These are phyloP conservation scores for Leccinum variabile DNA, from an alignment of 1,284 basidiomycete genomes.

Conservation along the genomic window DNA sequence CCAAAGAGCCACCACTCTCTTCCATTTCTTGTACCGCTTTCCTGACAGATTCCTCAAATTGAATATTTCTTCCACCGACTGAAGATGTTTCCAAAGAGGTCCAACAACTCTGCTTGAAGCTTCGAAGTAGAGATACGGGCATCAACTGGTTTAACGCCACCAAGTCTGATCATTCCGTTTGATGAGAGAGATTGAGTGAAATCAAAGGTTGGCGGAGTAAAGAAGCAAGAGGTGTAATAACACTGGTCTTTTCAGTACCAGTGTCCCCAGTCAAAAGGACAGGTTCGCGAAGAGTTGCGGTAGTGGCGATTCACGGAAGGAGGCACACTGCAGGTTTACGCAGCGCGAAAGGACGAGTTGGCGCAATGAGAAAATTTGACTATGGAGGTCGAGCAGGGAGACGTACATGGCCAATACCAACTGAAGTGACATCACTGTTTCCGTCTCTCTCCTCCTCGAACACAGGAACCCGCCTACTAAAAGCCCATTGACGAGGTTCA, in stretches of 20 bases:
- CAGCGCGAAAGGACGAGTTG: slow-evolving; percentile 78
- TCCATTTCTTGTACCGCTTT: slow-evolving; percentile 90
- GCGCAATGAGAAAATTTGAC: slow-evolving; percentile 28
- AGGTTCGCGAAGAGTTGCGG: slow-evolving; percentile 68
- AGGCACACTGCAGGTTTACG: slow-evolving; percentile 84
- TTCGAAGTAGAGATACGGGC: slow-evolving; percentile 74
- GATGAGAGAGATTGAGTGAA: slow-evolving; percentile 93
- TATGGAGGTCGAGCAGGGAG: slow-evolving; percentile 44
- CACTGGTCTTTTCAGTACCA: slow-evolving; percentile 97
- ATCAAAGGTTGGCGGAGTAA: slow-evolving; percentile 79
- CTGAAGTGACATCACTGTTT: slow-evolving; percentile 56
- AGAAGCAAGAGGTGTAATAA: slow-evolving; percentile 85
- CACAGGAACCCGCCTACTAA: slow-evolving; percentile 63
- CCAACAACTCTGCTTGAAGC: slow-evolving; percentile 78
- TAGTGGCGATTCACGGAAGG: slow-evolving; percentile 78
- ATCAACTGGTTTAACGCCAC: slow-evolving; percentile 95
- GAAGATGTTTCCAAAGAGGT: slow-evolving; percentile 87
- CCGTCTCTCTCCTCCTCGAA: slow-evolving; percentile 67
- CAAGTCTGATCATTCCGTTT: slow-evolving; percentile 97
- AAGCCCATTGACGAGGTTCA: slow-evolving; percentile 57
- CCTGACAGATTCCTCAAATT: slow-evolving; percentile 82
- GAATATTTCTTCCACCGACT: slow-evolving; percentile 42
- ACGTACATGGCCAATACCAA: slow-evolving; percentile 58
- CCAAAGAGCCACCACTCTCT: slow-evolving; percentile 83
- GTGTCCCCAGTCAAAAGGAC: slow-evolving; percentile 96